A percentile compares a stretch with the other conserved stretches of the same genome.
Conservation (phyloP, 164 flowering plant species). For the Berberis thunbergii region DNA sequence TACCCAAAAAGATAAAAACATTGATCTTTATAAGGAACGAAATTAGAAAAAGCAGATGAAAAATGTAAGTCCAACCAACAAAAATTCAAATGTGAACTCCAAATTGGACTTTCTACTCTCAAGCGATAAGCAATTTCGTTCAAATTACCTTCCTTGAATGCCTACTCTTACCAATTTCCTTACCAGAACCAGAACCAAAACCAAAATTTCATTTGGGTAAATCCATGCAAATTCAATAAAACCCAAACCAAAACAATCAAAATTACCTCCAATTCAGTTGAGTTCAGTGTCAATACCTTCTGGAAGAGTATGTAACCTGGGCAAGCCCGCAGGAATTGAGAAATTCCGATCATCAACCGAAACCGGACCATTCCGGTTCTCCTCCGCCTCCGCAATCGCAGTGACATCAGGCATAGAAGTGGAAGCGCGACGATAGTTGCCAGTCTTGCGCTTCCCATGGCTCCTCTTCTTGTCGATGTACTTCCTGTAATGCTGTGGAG, state of each 20-base stretch:
- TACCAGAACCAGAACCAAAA: too few species aligned
- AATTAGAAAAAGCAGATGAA: too few species aligned
- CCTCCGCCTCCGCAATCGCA: slow-evolving; percentile 20
- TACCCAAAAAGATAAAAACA: too few species aligned
- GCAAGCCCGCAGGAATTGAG: slow-evolving; percentile 73
- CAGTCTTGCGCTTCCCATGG: slow-evolving; percentile 22
- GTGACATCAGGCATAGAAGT: slow-evolving; percentile 40
- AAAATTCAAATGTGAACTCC: too few species aligned
- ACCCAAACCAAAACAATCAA: not conserved
- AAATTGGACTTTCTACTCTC: too few species aligned
- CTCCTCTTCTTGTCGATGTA: slow-evolving; percentile 25
- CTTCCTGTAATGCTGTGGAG: slow-evolving; percentile 22
- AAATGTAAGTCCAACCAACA: too few species aligned
- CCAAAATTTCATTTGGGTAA: too few species aligned
- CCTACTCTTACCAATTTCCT: too few species aligned
- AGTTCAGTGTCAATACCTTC: slow-evolving; percentile 50
- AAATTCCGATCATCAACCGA: slow-evolving; percentile 14
- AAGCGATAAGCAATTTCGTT: too few species aligned
- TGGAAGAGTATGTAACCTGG: slow-evolving; percentile 57
- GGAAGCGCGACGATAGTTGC: slow-evolving; percentile 30
- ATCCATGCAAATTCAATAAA: too few species aligned
- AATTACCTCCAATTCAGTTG: not conserved
- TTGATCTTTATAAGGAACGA: too few species aligned
- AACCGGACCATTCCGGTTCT: slow-evolving; percentile 31
- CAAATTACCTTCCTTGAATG: too few species aligned